Evolutionary conservation across 495 filamentous ascomycete genomes (phyloP).

Genomic region (Lasiosphaeriaceae sp.): DNA sequence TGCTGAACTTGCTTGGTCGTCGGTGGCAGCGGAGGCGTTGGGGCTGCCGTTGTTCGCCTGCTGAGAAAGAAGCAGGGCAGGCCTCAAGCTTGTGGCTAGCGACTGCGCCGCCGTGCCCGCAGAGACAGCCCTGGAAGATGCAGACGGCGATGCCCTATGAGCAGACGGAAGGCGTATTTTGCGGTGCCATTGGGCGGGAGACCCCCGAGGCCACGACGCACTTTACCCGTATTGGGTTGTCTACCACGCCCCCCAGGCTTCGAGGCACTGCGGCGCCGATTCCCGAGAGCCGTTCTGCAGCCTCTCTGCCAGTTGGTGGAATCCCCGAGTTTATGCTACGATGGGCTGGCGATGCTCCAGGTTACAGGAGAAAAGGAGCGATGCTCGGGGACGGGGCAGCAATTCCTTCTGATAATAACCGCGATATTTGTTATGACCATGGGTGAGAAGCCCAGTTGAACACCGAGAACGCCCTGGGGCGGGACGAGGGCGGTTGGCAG

Average conservation of each 20-base stretch:
- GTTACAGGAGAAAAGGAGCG: not conserved
- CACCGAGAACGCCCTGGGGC: no score
- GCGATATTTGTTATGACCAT: not conserved
- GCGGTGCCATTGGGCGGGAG: slow-evolving; percentile 30
- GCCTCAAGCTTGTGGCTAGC: slow-evolving; percentile 5
- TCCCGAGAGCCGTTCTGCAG: not conserved
- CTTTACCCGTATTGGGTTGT: not conserved
- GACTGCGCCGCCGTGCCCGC: slow-evolving; percentile 31
- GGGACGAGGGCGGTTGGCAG: slow-evolving; percentile 5
- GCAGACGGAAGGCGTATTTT: slow-evolving; percentile 20
- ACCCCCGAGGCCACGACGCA: slow-evolving; percentile 16
- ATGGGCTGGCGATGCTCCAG: not conserved
- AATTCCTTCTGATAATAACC: not conserved
- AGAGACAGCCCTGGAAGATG: slow-evolving; percentile 29
- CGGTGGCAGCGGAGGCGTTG: not conserved
- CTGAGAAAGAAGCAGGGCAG: not conserved
- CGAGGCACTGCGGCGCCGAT: not conserved
- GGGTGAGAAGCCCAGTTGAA: not conserved
- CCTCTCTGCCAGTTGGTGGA: not conserved
- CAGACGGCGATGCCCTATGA: slow-evolving; percentile 35
- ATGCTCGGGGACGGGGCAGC: not conserved
- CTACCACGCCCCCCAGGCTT: not conserved
- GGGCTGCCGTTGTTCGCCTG: not conserved
- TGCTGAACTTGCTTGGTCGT: no score
- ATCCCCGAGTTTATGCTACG: not conserved